These are phyloP conservation scores for Moniliella sp. DNA, from an alignment of 1,284 basidiomycete species.

Conservation along the genomic window DNA sequence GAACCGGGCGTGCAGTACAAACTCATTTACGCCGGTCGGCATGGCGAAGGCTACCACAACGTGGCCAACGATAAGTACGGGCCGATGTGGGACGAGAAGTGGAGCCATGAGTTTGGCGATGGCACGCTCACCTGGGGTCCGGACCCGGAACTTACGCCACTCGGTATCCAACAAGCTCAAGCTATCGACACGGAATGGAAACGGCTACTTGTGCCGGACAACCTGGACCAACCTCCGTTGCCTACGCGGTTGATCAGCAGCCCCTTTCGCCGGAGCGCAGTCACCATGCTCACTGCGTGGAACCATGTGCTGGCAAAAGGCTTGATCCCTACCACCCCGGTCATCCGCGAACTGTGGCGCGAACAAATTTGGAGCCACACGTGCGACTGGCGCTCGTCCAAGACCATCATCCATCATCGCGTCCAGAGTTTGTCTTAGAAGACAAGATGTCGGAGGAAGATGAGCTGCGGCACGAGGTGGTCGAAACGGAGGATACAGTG, in stretches of 20 bases:
- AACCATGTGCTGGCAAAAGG: conserved; percentile 6
- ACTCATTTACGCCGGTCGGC: conserved; percentile 10
- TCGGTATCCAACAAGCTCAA: conserved; percentile 12
- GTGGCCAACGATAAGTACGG: conserved; percentile 12
- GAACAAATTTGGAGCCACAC: conserved; percentile 7
- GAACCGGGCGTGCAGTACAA: conserved; percentile 6
- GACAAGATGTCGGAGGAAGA: neutral
- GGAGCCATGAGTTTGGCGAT: conserved; percentile 7
- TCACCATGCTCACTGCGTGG: conserved; percentile 9
- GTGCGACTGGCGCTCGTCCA: conserved; percentile 9
- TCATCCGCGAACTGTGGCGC: conserved; percentile 11
- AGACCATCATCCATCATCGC: conserved; percentile 4
- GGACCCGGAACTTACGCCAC: conserved; percentile 7
- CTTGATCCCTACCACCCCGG: conserved; percentile 2
- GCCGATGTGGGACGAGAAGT: conserved; percentile 9
- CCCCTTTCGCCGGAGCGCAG: conserved; percentile 7
- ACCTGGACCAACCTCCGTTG: conserved; percentile 5
- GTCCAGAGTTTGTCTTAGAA: conserved; percentile 8
- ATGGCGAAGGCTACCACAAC: conserved; percentile 15
- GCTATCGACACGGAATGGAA: conserved; percentile 9
- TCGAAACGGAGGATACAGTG: neutral
- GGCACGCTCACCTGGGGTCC: conserved; percentile 12
- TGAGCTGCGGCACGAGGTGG: neutral
- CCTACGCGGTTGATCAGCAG: conserved; percentile 7
- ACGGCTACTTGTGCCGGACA: conserved; percentile 4